Evolutionary conservation across 768 basidiomycete species (phyloP).

Genomic region (Boletus subparvulus): DNA sequence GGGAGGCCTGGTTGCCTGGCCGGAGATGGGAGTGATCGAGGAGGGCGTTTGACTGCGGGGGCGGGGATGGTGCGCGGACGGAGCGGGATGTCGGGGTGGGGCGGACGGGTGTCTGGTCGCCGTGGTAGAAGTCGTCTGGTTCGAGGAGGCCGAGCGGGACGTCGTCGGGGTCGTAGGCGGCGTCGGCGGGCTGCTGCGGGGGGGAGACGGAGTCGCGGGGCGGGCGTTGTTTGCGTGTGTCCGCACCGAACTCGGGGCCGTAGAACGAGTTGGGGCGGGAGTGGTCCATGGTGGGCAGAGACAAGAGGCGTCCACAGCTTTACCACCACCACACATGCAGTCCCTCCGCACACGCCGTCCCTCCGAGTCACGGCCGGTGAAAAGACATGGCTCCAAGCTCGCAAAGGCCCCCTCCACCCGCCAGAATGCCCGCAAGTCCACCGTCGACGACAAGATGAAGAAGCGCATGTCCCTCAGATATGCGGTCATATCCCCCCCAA

Average conservation of each 20-base stretch:
- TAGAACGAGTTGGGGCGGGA: conserved; percentile 39
- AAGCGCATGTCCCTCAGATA: conserved; percentile 95
- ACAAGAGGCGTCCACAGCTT: conserved; percentile 18
- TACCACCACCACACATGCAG: conserved; percentile 42
- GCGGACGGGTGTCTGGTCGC: conserved; percentile 18
- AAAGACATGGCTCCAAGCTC: conserved; percentile 33
- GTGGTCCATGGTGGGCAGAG: conserved; percentile 30
- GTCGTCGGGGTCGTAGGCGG: conserved; percentile 41
- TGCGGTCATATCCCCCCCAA: conserved; percentile 79
- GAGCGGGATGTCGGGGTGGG: conserved; percentile 52
- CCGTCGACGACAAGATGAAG: conserved; percentile 88
- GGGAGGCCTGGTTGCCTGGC: conserved; percentile 88
- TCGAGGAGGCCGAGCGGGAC: conserved; percentile 37
- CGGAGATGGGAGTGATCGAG: conserved; percentile 91
- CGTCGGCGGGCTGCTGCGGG: conserved; percentile 31
- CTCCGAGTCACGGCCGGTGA: conserved; percentile 41
- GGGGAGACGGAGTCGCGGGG: conserved; percentile 23
- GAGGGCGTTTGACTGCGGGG: conserved; percentile 52
- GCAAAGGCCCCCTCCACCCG: conserved; percentile 28
- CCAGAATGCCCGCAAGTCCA: conserved; percentile 46
- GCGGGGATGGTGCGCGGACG: conserved; percentile 65
- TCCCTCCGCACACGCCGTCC: conserved; percentile 55
- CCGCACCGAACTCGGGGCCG: conserved; percentile 23
- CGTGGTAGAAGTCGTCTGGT: conserved; percentile 41
- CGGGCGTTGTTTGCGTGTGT: conserved; percentile 5